Conservation (phyloP, 2,329 filamentous ascomycete genomes). For the Fusarium sarcochroum region DNA sequence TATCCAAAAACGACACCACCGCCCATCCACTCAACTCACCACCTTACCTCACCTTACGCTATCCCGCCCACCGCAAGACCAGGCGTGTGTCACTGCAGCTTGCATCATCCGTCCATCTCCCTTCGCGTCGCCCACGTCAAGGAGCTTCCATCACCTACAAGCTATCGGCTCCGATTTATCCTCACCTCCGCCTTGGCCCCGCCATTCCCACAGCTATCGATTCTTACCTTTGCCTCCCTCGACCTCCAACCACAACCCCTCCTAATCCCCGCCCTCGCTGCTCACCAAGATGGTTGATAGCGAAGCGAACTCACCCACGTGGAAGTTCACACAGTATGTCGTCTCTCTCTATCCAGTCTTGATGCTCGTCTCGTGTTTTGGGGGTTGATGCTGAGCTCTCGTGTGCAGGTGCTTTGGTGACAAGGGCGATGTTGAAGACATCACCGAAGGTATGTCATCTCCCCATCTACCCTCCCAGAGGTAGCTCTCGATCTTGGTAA, state of each 20-base stretch:
- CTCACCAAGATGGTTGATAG: slow-evolving; percentile 91
- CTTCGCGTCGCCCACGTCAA: slow-evolving; percentile 32
- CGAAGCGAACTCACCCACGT: slow-evolving; percentile 94
- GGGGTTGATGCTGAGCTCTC: slow-evolving; percentile 38
- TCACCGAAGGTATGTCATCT: slow-evolving; percentile 84
- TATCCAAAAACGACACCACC: slow-evolving; percentile 46
- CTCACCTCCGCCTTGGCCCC: slow-evolving; percentile 41
- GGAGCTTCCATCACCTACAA: slow-evolving; percentile 27
- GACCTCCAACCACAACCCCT: slow-evolving; percentile 43
- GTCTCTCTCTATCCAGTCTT: slow-evolving; percentile 8
- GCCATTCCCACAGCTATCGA: slow-evolving; percentile 37
- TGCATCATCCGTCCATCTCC: slow-evolving; percentile 34
- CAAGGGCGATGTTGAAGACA: slow-evolving; percentile 99
- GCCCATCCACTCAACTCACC: slow-evolving; percentile 29
- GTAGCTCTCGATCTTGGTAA: slow-evolving; percentile 25
- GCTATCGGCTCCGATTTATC: slow-evolving; percentile 31
- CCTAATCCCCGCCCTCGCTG: slow-evolving; percentile 51
- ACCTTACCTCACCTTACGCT: slow-evolving; percentile 21
- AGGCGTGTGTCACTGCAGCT: slow-evolving; percentile 42
- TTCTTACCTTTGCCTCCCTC: slow-evolving; percentile 42
- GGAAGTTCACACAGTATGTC: slow-evolving; percentile 99
- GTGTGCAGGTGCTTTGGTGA: slow-evolving; percentile 92
- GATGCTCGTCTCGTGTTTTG: slow-evolving; percentile 8
- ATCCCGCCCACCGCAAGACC: slow-evolving; percentile 41
- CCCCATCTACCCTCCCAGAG: slow-evolving; percentile 30